Percentiles rank a stretch among this genome's conserved stretches.
Conservation (phyloP, 306 rosid species). For the Biancaea sappan region DNA sequence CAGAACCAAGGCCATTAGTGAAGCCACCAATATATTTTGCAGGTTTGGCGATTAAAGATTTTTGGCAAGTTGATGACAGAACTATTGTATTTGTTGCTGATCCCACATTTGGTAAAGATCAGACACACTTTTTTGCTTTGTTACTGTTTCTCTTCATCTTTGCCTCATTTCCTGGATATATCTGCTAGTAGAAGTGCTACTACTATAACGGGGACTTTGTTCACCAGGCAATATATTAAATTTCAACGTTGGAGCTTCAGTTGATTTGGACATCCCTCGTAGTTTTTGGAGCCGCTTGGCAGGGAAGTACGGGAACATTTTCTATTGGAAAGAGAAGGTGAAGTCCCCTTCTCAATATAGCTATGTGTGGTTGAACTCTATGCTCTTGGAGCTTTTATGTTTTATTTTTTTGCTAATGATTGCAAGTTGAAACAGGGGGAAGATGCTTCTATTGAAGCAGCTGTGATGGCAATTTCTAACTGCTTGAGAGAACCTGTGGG, state of each 20-base stretch:
- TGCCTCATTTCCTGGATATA: conserved; percentile 13
- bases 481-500: conserved; percentile 94
- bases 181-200: background rate
- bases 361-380: conserved; percentile 3
- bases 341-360: background rate
- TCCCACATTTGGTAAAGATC: conserved; percentile 86
- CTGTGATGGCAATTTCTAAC: conserved; percentile 81
- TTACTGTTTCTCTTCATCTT: background rate
- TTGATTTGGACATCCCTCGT: conserved; percentile 88
- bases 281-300: conserved; percentile 98
- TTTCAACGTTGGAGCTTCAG: conserved; percentile 86
- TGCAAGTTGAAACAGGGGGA: conserved; percentile 69
- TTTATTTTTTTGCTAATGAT: background rate
- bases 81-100: conserved; percentile 97
- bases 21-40: conserved; percentile 14
- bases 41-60: conserved; percentile 94
- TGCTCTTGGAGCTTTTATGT: background rate
- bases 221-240: conserved; percentile 85
- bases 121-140: conserved; percentile 6
- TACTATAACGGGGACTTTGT: conserved; percentile 10
- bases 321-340: conserved; percentile 97
- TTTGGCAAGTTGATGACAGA: conserved; percentile 97
- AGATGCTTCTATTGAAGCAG: conserved; percentile 92
- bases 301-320: conserved; percentile 90
- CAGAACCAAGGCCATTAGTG: background rate